Conservation (phyloP, 768 basidiomycete species). For the Suillus fuscotomentosus region DNA sequence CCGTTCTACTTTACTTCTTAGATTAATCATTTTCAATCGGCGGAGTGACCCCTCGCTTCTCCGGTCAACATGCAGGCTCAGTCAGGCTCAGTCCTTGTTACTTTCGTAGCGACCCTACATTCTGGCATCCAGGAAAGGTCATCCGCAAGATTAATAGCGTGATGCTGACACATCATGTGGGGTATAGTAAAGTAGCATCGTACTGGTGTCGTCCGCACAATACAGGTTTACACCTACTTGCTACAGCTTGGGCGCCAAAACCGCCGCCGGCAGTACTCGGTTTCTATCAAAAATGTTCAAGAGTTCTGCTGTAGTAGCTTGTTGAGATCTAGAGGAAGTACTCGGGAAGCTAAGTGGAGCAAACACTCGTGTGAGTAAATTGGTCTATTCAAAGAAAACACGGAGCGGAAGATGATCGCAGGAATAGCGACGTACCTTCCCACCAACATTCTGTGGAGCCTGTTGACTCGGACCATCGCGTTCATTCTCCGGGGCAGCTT, state of each 20-base stretch:
- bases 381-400: conserved; percentile 4
- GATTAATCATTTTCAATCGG: background rate
- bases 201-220: background rate
- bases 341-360: conserved; percentile 61
- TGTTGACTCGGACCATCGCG: conserved; percentile 85
- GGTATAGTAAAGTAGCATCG: conserved; percentile 9
- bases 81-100: background rate
- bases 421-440: conserved; percentile 52
- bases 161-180: background rate
- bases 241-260: conserved; percentile 11
- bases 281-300: conserved; percentile 7
- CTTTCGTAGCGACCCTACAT: background rate
- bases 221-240: conserved; percentile 9
- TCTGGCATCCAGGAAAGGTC: background rate
- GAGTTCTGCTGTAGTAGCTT: background rate
- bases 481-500: conserved; percentile 98
- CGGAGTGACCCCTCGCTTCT: background rate
- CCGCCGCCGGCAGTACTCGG: conserved; percentile 6
- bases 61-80: background rate
- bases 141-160: conserved; percentile 5
- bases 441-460: conserved; percentile 64
- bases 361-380: conserved; percentile 1
- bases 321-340: conserved; percentile 58
- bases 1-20: no score
- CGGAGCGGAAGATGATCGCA: background rate